A percentile compares a stretch with the other conserved stretches of the same genome.
Conservation (phyloP, 2,329 filamentous ascomycete genomes). For the Cladosporium phlei region DNA sequence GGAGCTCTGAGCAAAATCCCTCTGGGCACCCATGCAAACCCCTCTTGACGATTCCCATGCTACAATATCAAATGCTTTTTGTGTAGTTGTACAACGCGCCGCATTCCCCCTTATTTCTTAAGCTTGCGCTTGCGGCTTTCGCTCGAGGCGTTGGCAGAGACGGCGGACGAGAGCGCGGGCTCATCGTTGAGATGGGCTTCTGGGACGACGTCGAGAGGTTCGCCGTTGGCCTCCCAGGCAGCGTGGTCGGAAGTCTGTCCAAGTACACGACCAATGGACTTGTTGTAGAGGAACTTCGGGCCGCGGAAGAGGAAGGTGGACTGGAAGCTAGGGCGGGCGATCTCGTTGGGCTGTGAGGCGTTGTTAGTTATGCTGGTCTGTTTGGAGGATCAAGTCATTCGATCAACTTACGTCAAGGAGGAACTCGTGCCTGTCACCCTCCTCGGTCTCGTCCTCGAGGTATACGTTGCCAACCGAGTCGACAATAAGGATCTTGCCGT, state of each 20-base stretch:
- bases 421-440: constrained; percentile 77
- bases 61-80: no score
- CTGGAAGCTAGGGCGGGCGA: constrained; percentile 67
- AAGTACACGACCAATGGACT: constrained; percentile 40
- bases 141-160: constrained; percentile 41
- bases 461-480: constrained; percentile 90
- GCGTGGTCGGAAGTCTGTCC: constrained; percentile 32
- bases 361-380: background rate
- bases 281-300: constrained; percentile 66
- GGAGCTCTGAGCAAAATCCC: no score
- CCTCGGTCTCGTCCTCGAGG: constrained; percentile 84
- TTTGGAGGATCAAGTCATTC: background rate
- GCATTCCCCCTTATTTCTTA: constrained; percentile 19
- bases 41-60: no score
- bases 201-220: constrained; percentile 10
- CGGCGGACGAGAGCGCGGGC: constrained; percentile 36
- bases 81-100: no score
- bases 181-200: constrained; percentile 24
- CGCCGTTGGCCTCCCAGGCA: constrained; percentile 20
- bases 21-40: no score
- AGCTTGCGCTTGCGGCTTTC: constrained; percentile 39
- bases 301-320: constrained; percentile 80
- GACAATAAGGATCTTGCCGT: constrained; percentile 90
- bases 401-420: constrained; percentile 75
- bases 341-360: constrained; percentile 63